Evolutionary conservation across 768 basidiomycete species (phyloP), one percentile per base, ranked within the genome.

Genomic region (Podaxis carcinomalis): DNA sequence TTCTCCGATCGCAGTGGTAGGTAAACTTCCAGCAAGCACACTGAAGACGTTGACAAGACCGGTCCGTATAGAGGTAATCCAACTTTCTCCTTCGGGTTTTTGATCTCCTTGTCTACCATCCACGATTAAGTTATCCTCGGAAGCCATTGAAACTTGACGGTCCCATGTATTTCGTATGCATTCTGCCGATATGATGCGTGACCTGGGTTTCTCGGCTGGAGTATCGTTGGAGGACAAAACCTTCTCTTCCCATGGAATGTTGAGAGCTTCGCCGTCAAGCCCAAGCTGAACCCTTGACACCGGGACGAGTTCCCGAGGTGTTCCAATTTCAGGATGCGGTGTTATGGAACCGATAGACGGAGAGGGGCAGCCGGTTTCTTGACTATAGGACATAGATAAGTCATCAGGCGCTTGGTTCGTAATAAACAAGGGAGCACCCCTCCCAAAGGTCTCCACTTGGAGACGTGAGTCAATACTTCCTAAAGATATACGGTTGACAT

Each of bases 11-110:
- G 36, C 46, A 21, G 46, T 32, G 37, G 54, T 55, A n/a, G 74
- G 64, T 27, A 81, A 64, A 63, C 69, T 78, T n/a, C 78, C 73
- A 42, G 80, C 77, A 53, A 85, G 79, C 1, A 78, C 73, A 64
- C 79, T 81, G 65, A 85, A 77, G 4, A 80, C 82, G 57, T 76
- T 75, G 55, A 79, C 75, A 10, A 85, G 67, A 37, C 79, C 79
- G 16, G 77, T 76, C 60, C 69, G 76, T 64, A 83, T 53, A 23
- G 76, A 73, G 16, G 71, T 65, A 9, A 76, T 75, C 82, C 82
- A 83, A 23, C 75, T 69, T 5, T 74, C 76, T 2, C 47, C 44
- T 9, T 66, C 65, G 10, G 47, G 47, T 4, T 44, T 57, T 11
- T 61, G 53, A 14, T 54, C 39, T 1, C 25, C 28, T 32, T 13